phyloP scores from a whole-genome alignment of 2,329 filamentous ascomycete genomes.

The Penicillium sp. region DNA sequence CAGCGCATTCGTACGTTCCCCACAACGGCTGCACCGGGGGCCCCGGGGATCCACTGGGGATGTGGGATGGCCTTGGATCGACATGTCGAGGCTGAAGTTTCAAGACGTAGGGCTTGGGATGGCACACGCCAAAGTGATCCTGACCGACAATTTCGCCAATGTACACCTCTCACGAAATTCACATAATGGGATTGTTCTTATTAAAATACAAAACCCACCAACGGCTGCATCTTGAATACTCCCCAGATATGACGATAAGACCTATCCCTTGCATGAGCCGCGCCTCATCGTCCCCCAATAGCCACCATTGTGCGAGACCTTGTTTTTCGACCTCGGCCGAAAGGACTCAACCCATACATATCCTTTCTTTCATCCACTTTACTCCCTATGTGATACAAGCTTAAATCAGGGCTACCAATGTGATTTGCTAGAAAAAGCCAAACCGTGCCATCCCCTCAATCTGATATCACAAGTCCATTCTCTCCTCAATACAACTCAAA shows the following conservation, averaged over 20 bases:
- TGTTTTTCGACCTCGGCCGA: background rate
- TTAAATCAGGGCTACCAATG: background rate
- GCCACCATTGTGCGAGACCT: background rate
- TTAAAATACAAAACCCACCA: background rate
- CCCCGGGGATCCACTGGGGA: background rate
- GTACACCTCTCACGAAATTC: background rate
- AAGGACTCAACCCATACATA: background rate
- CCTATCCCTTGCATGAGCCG: slow-evolving; percentile 1
- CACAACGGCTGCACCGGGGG: background rate
- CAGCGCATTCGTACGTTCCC: background rate
- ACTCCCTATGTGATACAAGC: background rate
- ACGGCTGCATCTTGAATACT: background rate
- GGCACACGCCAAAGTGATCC: background rate
- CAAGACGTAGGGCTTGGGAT: background rate
- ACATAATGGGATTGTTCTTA: background rate
- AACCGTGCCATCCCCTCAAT: background rate
- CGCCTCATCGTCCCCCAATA: background rate
- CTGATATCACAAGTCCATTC: background rate
- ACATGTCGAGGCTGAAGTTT: background rate
- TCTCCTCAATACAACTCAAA: background rate
- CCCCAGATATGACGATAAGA: background rate
- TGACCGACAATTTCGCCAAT: background rate
- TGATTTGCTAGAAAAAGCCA: background rate
- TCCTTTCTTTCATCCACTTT: background rate
- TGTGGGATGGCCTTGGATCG: background rate